phyloP scores from a whole-genome alignment of 2,329 filamentous ascomycete species.

The Pseudogymnoascus sp. region DNA sequence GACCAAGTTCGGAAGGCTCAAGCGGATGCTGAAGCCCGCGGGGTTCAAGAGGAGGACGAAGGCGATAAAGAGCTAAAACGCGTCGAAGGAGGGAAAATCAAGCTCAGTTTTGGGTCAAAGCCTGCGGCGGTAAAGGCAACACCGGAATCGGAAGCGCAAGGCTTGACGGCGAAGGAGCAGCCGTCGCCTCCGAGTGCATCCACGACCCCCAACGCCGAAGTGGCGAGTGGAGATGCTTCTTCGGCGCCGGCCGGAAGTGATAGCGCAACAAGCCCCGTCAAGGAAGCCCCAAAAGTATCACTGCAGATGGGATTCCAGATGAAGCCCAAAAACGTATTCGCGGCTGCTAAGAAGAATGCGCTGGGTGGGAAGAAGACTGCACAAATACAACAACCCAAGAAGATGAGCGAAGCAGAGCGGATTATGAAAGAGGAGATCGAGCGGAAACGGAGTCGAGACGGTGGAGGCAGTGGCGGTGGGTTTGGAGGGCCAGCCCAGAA shows the following conservation, averaged over 20 bases:
- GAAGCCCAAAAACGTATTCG: slow-evolving; percentile 72
- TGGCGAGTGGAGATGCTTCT: not conserved
- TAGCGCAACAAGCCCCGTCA: not conserved
- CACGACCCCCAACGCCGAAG: not conserved
- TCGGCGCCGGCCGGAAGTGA: slow-evolving; percentile 11
- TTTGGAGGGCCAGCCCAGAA: slow-evolving; percentile 37
- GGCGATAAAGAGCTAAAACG: slow-evolving; percentile 46
- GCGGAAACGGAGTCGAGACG: slow-evolving; percentile 52
- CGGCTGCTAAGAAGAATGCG: slow-evolving; percentile 60
- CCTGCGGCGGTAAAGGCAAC: slow-evolving; percentile 18
- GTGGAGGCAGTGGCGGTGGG: slow-evolving; percentile 33
- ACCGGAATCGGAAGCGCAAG: slow-evolving; percentile 11
- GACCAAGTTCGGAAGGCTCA: slow-evolving; percentile 77
- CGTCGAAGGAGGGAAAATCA: slow-evolving; percentile 68
- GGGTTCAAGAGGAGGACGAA: slow-evolving; percentile 35
- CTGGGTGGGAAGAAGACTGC: slow-evolving; percentile 56
- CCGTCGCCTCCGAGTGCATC: not conserved
- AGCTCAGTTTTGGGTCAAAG: slow-evolving; percentile 53
- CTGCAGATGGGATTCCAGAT: slow-evolving; percentile 59
- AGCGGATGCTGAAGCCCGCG: slow-evolving; percentile 45
- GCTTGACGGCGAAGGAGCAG: not conserved
- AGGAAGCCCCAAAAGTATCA: slow-evolving; percentile 40
- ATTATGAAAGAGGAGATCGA: slow-evolving; percentile 86
- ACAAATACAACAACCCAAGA: slow-evolving; percentile 59
- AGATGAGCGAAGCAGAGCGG: slow-evolving; percentile 78